These are phyloP conservation scores for Rhynchosporium secalis DNA, from an alignment of 2,329 filamentous ascomycete genomes.

Conservation along the genomic window DNA sequence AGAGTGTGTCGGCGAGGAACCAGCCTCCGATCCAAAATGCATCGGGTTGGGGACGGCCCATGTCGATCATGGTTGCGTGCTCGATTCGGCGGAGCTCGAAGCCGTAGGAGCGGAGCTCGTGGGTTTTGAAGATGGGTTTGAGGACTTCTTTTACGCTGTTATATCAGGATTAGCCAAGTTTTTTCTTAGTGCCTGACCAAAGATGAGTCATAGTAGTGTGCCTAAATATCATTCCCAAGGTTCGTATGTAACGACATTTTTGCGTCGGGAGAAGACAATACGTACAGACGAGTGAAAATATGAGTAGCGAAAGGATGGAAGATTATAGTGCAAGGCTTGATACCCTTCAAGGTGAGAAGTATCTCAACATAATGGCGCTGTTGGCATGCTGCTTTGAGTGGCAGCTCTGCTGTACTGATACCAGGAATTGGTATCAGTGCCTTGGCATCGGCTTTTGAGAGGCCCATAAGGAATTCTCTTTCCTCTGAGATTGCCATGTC, in stretches of 20 bases:
- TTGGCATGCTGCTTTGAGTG: not conserved
- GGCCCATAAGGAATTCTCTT: conserved; percentile 9
- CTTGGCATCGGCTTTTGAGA: conserved; percentile 2
- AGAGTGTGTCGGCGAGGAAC: conserved; percentile 15
- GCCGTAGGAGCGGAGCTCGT: conserved; percentile 15
- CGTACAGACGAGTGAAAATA: conserved; percentile 13
- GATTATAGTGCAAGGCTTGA: conserved; percentile 16
- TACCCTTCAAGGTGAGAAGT: conserved; percentile 8
- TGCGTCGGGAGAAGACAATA: not conserved
- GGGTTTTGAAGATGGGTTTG: conserved; percentile 16
- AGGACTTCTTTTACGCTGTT: conserved; percentile 1
- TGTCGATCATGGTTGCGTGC: conserved; percentile 7
- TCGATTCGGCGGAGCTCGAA: conserved; percentile 14
- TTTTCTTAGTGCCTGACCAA: not conserved
- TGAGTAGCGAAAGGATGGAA: not conserved
- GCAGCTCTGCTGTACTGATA: not conserved
- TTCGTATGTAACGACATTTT: too few species aligned
- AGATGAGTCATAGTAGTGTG: not conserved
- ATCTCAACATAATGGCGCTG: conserved; percentile 18
- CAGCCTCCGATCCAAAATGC: conserved; percentile 8
- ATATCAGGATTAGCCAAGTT: not conserved
- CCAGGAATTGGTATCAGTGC: conserved; percentile 1
- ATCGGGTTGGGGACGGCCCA: conserved; percentile 1
- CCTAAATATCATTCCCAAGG: too few species aligned
- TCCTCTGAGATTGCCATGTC: not conserved